Evolutionary conservation across 2,329 filamentous ascomycete species (phyloP), one percentile per base, ranked within the genome.

Genomic region (Pestalotiopsis fici): DNA sequence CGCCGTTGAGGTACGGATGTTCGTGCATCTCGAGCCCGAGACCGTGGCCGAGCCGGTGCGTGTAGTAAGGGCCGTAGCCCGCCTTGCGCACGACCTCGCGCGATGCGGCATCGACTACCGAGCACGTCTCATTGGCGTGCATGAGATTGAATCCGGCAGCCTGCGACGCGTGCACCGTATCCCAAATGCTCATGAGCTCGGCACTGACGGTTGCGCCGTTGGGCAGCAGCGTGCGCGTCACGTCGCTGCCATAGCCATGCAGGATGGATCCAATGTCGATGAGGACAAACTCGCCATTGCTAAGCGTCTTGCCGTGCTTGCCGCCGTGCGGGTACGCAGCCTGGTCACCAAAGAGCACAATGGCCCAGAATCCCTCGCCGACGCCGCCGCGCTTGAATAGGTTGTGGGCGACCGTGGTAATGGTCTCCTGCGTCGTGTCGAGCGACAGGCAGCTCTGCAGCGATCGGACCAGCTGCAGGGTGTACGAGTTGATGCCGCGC

Each of bases 241-340:
- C 75, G 9, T 77, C 75, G 67, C 74, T 75, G 23, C 72, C 71
- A 65, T 77, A 77, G 64, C 69, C 74, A 28, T 75, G 74, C 59
- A 77, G 67, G n/a, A 27, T 56, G 31, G 74, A 76, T 4, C 75
- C 74, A 31, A 76, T 77, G 62, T 77, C 75, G 25, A 76, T 67
- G 62, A 76, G 71, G 27, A 75, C 74, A 47, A 75, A 77, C 66
- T 77, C 74, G 59, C 70, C 69, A 3, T 74, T 70, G 3, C 27
- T 66, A 31, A 77, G 67, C 61, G 71, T 73, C 63, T 70, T 73
- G 47, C 74, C 75, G 47, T 66, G 65, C 68, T 74, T 71, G 9
- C 75, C 74, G 7, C 75, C 74, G 50, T 76, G 75, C 6, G 74
- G 75, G 65, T 73, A 76, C 21, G 74, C 74, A 13, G 74, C 75